Evolutionary conservation across 164 flowering plant species (phyloP).

Genomic region (Amborella trichopoda): DNA sequence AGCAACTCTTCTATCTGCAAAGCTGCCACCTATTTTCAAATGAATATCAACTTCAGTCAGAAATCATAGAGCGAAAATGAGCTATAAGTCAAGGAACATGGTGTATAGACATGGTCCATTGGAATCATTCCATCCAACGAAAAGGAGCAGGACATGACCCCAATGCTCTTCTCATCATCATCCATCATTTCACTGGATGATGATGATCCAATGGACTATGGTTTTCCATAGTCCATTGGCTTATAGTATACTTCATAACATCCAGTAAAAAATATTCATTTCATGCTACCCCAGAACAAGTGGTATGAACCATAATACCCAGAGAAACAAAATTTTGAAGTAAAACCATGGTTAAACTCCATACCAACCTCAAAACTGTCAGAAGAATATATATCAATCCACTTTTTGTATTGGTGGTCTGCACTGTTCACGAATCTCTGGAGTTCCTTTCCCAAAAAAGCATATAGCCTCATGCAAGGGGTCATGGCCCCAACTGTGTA

Average conservation of each 20-base stretch:
- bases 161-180: too few relatives aligned
- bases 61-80: constrained; percentile 7
- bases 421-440: constrained; percentile 24
- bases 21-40: constrained; percentile 65
- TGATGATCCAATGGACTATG: too few relatives aligned
- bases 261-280: too few relatives aligned
- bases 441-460: constrained; percentile 65
- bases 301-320: too few relatives aligned
- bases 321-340: too few relatives aligned
- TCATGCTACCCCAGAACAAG: too few relatives aligned
- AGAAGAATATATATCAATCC: constrained; percentile 71
- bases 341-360: too few relatives aligned
- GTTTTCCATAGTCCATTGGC: too few relatives aligned
- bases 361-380: constrained; percentile 63
- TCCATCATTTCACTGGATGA: too few relatives aligned
- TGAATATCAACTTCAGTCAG: constrained; percentile 14
- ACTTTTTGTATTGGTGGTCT: constrained; percentile 60
- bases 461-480: constrained; percentile 91
- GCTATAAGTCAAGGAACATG: constrained; percentile 1
- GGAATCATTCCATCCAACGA: too few relatives aligned
- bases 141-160: too few relatives aligned
- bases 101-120: not conserved
- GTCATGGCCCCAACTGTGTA: constrained; percentile 88
- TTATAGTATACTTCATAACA: too few relatives aligned
- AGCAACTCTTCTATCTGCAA: constrained; percentile 76